Conservation (phyloP, 257 asterid genomes). For the Jasminum sambac region DNA sequence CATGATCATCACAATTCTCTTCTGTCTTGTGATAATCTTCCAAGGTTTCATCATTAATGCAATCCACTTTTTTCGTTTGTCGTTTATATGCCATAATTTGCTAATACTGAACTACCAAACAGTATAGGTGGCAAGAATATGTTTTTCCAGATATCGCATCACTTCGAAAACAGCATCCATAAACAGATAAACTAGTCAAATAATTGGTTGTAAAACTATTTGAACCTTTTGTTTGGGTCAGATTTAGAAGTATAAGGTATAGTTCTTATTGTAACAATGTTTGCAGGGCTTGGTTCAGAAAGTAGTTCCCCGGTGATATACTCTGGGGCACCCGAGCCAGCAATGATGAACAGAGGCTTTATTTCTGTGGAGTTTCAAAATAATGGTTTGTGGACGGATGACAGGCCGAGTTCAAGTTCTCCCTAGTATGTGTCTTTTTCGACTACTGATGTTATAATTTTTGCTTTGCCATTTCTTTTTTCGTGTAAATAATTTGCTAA, state of each 20-base stretch:
- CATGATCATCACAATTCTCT: conserved; percentile 49
- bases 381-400: conserved; percentile 25
- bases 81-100: background rate
- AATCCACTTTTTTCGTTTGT: background rate
- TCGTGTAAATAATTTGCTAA: background rate
- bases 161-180: no score
- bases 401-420: conserved; percentile 30
- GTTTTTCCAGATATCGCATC: no score
- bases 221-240: background rate
- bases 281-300: conserved; percentile 43
- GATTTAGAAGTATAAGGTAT: background rate
- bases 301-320: conserved; percentile 24
- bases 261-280: background rate
- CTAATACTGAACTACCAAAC: background rate
- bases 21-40: conserved; percentile 51
- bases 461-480: background rate
- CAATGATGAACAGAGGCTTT: conserved; percentile 31
- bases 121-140: no score
- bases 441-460: background rate
- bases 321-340: conserved; percentile 48
- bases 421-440: conserved; percentile 29
- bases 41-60: conserved; percentile 46
- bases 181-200: no score
- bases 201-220: background rate
- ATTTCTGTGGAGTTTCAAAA: conserved; percentile 29